Base-by-base conservation (phyloP, 306 rosid species). In the Gynostemma pentaphyllum region DNA sequence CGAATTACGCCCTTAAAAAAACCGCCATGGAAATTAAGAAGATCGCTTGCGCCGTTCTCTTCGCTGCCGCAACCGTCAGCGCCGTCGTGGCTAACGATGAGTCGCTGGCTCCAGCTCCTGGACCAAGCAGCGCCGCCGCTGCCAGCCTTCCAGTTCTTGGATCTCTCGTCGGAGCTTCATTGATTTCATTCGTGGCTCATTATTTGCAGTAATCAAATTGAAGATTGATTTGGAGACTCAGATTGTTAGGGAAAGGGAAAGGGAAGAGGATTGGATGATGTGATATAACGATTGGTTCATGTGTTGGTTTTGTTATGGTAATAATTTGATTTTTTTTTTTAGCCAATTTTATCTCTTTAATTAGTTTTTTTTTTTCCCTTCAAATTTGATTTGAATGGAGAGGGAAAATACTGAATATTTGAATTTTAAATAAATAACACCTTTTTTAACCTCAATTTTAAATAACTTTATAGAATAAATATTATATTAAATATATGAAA, bases 1-100 rank as follows among this genome's bases (percentile, higher is more conserved):
- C 45, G n/a, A n/a, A 40, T 16, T 14, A 52, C 64, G 21, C 70
- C 36, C 26, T 0, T 2, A 1, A 13, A 39, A 22, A 21, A 51
- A 67, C 4, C 40, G 48, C 71, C 47, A 83, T 79, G 87, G 82
- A 81, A 73, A 76, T 79, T 82, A 79, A 76, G 79, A 81, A 78
- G 74, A 70, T 76, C 5, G 79, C 77, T 11, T 78, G 72, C 28
- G 78, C 64, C 9, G 7, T 81, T 13, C 32, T 84, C 68, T 59
- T 79, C 12, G 74, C 66, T 0, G 78, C 75, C 0, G 78, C 82
- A 50, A 56, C 70, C 5, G 40, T 84, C 45, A 84, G 74, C 16
- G 45, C 67, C 24, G 81, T 28, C 60, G 62, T 79, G 77, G 90
- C 90, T 13, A 27, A 55, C 0, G 76, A 53, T n/a, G 40, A 52